These are phyloP conservation scores for Fusarium haematococcum DNA, from an alignment of 2,329 filamentous ascomycete species.

Conservation along the genomic window DNA sequence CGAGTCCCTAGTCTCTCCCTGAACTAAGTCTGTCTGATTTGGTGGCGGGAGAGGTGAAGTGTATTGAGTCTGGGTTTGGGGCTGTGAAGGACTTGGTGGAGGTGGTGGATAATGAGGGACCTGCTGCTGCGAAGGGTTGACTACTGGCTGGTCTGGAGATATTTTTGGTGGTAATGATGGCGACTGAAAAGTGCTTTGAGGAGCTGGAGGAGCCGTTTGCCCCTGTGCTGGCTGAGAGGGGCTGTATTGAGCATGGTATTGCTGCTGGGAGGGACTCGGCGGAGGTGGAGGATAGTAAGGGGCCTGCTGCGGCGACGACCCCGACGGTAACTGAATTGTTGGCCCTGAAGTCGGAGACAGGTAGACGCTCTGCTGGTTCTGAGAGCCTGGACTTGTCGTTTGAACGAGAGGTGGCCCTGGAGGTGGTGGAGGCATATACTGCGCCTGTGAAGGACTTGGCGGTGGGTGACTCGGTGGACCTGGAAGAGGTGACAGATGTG, in stretches of 20 bases:
- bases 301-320: neutral
- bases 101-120: neutral
- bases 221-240: neutral
- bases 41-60: neutral
- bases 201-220: neutral
- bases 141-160: neutral
- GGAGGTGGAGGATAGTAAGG: neutral
- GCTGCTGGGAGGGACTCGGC: neutral
- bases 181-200: neutral
- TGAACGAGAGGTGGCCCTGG: conserved; percentile 18
- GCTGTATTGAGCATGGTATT: neutral
- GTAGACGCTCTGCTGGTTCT: neutral
- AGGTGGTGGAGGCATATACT: neutral
- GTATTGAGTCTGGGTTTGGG: neutral
- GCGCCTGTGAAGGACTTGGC: neutral
- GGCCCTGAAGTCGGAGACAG: neutral
- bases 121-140: conserved; percentile 3
- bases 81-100: neutral
- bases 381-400: neutral
- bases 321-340: neutral
- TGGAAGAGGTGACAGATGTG: neutral
- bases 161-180: neutral
- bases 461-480: neutral
- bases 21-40: neutral
- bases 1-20: neutral